These are phyloP conservation scores for Diphasiastrum complanatum DNA, from an alignment of 83 land plant genomes.

Conservation along the genomic window DNA sequence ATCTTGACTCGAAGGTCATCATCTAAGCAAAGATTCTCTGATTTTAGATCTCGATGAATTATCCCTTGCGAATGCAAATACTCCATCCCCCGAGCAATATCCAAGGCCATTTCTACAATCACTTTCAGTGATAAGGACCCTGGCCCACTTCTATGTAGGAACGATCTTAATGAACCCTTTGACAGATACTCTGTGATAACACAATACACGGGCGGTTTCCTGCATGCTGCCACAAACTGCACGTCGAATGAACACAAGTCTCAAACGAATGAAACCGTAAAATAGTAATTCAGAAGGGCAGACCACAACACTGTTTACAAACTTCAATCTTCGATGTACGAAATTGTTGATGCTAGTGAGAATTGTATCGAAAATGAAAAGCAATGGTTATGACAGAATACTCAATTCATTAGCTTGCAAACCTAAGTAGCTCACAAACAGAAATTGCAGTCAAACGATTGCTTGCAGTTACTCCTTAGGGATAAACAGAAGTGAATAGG, in stretches of 20 bases:
- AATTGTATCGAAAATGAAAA: too few species aligned
- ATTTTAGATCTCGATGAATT: slow-evolving; percentile 77
- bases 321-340: too few species aligned
- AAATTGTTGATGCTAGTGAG: too few species aligned
- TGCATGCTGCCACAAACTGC: slow-evolving; percentile 77
- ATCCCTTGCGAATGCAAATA: slow-evolving; percentile 84
- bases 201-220: slow-evolving; percentile 67
- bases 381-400: too few species aligned
- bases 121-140: slow-evolving; percentile 51
- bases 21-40: slow-evolving; percentile 65
- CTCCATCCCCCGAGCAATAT: slow-evolving; percentile 75
- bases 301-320: background rate
- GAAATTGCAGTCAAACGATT: too few species aligned
- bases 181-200: slow-evolving; percentile 79
- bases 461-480: background rate
- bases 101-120: slow-evolving; percentile 56
- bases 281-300: background rate
- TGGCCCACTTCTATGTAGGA: slow-evolving; percentile 67
- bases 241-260: background rate
- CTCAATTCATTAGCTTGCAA: too few species aligned
- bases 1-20: slow-evolving; percentile 69
- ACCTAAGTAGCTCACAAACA: too few species aligned
- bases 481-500: background rate
- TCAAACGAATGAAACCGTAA: background rate
- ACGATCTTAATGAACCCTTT: slow-evolving; percentile 66